Percentiles rank a stretch among this genome's conserved stretches.
phyloP scores from a whole-genome alignment of 345 rosid genomes.

The Camelina hispida region DNA sequence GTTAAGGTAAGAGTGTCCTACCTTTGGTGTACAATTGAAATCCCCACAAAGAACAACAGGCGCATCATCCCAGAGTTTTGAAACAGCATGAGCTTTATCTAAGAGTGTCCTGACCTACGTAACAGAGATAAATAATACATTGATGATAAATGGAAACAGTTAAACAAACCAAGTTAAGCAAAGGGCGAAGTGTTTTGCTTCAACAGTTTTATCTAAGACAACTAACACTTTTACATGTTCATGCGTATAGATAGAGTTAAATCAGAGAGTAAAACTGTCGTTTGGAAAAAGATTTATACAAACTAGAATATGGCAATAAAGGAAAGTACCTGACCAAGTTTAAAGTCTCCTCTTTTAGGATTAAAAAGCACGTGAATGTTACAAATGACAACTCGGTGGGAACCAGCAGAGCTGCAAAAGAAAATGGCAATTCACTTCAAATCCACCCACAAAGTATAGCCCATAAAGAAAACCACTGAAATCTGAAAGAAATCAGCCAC shows the following conservation, averaged over 20 bases:
- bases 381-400: constrained; percentile 70
- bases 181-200: neutral
- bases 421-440: constrained; percentile 22
- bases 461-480: constrained; percentile 9
- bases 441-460: constrained; percentile 20
- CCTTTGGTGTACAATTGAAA: constrained; percentile 96
- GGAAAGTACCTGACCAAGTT: constrained; percentile 85
- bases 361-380: constrained; percentile 95
- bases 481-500: neutral
- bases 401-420: constrained; percentile 54
- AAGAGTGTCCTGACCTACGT: constrained; percentile 79
- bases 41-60: constrained; percentile 97
- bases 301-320: neutral
- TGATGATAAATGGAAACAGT: constrained; percentile 11
- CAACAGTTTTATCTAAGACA: constrained; percentile 9
- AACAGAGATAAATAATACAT: constrained; percentile 24
- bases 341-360: constrained; percentile 95
- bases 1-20: constrained; percentile 35
- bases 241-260: neutral
- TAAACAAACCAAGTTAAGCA: constrained; percentile 11
- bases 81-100: constrained; percentile 75
- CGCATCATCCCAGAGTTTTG: constrained; percentile 80
- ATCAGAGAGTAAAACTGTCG: neutral
- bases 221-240: constrained; percentile 7
- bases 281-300: neutral